Evolutionary conservation across 345 rosid species (phyloP).

Genomic region (Brassica nigra): DNA sequence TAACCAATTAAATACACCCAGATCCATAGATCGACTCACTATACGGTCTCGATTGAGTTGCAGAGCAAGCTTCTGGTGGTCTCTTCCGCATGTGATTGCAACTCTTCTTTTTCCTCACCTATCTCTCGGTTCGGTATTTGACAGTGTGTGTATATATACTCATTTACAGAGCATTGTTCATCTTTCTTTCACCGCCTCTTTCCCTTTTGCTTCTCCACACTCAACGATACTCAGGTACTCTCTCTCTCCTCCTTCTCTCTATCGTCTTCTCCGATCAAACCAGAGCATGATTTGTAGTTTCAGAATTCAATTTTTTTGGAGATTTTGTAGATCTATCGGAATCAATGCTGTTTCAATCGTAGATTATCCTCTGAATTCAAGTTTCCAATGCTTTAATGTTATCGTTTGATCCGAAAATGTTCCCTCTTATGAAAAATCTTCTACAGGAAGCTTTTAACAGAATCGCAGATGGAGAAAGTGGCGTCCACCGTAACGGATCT

Average conservation of each 20-base stretch:
- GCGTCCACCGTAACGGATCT: conserved; percentile 42
- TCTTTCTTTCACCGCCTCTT: conserved; percentile 36
- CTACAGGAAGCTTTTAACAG: conserved; percentile 29
- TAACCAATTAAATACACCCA: conserved; percentile 28
- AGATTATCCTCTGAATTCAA: not conserved
- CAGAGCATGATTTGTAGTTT: not conserved
- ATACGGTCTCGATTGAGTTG: not conserved
- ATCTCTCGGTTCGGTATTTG: conserved; percentile 21
- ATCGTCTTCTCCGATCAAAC: conserved; percentile 14
- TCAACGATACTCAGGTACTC: conserved; percentile 14
- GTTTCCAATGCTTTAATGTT: not conserved
- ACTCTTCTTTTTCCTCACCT: conserved; percentile 23
- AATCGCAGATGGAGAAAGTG: conserved; percentile 44
- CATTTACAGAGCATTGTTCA: conserved; percentile 23
- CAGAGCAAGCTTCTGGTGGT: not conserved
- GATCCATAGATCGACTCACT: not conserved
- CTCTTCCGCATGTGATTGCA: conserved; percentile 8
- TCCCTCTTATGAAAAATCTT: conserved; percentile 4
- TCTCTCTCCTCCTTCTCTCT: conserved; percentile 9
- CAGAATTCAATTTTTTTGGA: not conserved
- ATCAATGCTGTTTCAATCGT: not conserved
- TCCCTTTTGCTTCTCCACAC: conserved; percentile 21
- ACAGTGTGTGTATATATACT: conserved; percentile 1
- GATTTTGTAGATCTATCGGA: not conserved
- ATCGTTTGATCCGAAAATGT: too few relatives aligned